Evolutionary conservation across 352 stramenopile genomes (phyloP), one percentile per base, ranked within the genome.

Genomic region (Phytophthora constricta): DNA sequence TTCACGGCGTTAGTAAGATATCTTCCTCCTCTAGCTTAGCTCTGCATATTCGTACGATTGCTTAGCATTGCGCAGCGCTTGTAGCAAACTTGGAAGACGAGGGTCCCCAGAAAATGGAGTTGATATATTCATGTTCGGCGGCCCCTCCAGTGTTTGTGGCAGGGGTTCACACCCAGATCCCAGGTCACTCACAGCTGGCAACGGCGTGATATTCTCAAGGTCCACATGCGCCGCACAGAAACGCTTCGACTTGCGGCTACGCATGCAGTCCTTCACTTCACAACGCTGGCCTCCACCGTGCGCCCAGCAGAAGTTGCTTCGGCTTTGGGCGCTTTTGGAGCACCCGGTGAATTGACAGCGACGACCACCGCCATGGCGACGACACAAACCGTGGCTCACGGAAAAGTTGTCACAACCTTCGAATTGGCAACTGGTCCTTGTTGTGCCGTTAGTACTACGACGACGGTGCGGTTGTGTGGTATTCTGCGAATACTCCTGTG

Each of bases 221-320:
- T 58, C 68, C 27, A 79, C 34, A 53, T 84, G 76, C n/a, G 68
- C 63, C 14, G 78, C 73, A 45, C 78, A 86, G 60, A 80, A 84
- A 19, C 78, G 65, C 68, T 79, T 77, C 42, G 76, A 69, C 73
- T 82, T 77, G 65, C 78, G 55, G 49, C 62, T 79, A 26, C 72
- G 41, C 41, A 23, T 47, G 41, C 41, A 47, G 28, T 47, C 22
- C 41, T 47, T 23, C 10, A 47, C 41, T 10, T 47, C 41, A 20
- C 41, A 47, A 9, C 41, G 41, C 9, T 80, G 72, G 33, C 78
- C 76, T 23, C 78, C 78, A 16, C 78, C 78, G 58, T 87, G 78
- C 1, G 72, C 67, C 70, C 77, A 82, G 58, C 78, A 87, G 25
- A 70, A 76, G 27, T 82, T 59, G 16, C 74, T 78, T 19, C 72